Conservation (phyloP, 208 protist genomes). For the Blechomonas ayalai region DNA sequence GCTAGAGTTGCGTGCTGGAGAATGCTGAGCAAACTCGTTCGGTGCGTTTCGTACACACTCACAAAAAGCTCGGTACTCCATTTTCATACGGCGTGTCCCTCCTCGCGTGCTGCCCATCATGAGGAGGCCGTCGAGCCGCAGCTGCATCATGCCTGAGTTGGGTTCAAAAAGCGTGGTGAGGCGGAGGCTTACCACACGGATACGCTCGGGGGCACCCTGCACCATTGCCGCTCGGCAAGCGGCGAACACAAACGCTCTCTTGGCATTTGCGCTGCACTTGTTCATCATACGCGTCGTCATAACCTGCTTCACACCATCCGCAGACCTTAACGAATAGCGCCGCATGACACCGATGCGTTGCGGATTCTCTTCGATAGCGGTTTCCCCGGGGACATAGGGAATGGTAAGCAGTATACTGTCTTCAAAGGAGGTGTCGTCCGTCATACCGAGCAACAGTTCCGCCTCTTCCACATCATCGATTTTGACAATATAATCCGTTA, state of each 20-base stretch:
- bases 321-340: slow-evolving; percentile 36
- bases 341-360: slow-evolving; percentile 61
- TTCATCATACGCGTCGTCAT: slow-evolving; percentile 52
- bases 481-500: slow-evolving; percentile 71
- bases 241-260: slow-evolving; percentile 61
- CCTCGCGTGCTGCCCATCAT: slow-evolving; percentile 40
- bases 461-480: slow-evolving; percentile 89
- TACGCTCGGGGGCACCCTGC: slow-evolving; percentile 14
- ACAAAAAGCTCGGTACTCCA: slow-evolving; percentile 59
- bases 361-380: slow-evolving; percentile 56
- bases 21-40: too few species aligned
- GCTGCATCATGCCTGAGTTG: slow-evolving; percentile 63
- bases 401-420: slow-evolving; percentile 72
- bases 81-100: slow-evolving; percentile 14
- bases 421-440: slow-evolving; percentile 45
- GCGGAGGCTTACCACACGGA: slow-evolving; percentile 56
- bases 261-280: slow-evolving; percentile 74
- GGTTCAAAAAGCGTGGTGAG: slow-evolving; percentile 67
- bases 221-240: slow-evolving; percentile 63
- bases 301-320: background rate
- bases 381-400: slow-evolving; percentile 68
- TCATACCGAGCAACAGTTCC: slow-evolving; percentile 78
- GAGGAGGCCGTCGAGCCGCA: slow-evolving; percentile 72
- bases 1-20: too few species aligned
- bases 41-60: slow-evolving; percentile 52